Base-by-base conservation (phyloP, 352 stramenopile genomes). In the Globisporangium viniferum region DNA sequence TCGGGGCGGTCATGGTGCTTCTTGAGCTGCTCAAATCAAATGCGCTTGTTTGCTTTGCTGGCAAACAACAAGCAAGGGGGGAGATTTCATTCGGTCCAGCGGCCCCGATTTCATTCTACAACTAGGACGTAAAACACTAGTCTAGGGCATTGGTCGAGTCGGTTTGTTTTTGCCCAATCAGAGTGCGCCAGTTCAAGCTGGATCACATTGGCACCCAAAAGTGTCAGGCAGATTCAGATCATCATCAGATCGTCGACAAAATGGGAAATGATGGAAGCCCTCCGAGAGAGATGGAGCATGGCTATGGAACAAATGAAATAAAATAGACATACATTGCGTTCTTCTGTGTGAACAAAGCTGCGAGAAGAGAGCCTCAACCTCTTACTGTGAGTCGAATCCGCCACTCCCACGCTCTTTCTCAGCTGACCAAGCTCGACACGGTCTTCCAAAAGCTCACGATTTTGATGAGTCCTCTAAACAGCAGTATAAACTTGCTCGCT, bases 1-100 rank as follows among this genome's bases (percentile, higher is more conserved):
- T 84, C 35, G 89, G 86, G 64, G 84, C 84, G 68, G 88, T 91
- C 88, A 96, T 96, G 39, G 35, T 87, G 64, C 36, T 59, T 33
- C 31, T 33, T 33, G 41, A 46, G 57, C 29, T 67, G 33, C 39
- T 51, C 44, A 51, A 67, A 35, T 54, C 36, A 39, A 59, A 27
- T 62, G 39, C 18, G 22, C 39, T 69, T 69, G 24, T 58, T 58
- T 68, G 67, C 59, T 72, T 72, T 68, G 69, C 62, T 80, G 72
- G 68, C 77, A 75, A 46, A 24, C 24, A 46, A 46, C 22, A 10
- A 36, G 39, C 53, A 60, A 48, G 61, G 62, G 53, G 53, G 51
- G 49, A 63, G 44, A 67, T 66, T 64, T 31, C 46, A 36, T 57
- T 69, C 12, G 39, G 24, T 27, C 15, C 24, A 9, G 0, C 15